Evolutionary conservation across 2,329 filamentous ascomycete species (phyloP).

Genomic region (Phyllosticta paracitricarpa): DNA sequence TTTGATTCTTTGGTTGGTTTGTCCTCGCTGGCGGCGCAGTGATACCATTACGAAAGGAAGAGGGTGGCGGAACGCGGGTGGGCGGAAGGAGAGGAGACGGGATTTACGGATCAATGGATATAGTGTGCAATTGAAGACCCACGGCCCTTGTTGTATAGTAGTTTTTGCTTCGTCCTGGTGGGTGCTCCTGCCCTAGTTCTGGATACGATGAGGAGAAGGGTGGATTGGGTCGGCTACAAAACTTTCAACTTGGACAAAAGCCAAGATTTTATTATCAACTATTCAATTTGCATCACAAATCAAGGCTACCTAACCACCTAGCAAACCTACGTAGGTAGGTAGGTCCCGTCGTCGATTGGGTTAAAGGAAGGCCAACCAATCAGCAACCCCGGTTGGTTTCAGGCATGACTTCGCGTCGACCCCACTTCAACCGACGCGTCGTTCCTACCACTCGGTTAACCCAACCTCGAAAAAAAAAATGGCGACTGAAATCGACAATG

Average conservation of each 20-base stretch:
- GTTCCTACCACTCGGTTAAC: background rate
- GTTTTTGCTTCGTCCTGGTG: background rate
- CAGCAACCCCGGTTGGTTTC: background rate
- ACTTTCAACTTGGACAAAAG: background rate
- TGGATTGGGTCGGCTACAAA: background rate
- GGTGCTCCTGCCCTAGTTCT: background rate
- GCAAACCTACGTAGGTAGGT: too few species aligned
- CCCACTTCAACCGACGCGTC: background rate
- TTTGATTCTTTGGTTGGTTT: background rate
- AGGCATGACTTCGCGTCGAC: conserved; percentile 4
- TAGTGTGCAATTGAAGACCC: background rate
- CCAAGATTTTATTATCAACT: too few species aligned
- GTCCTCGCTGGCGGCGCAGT: background rate
- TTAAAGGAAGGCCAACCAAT: too few species aligned
- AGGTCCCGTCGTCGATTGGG: too few species aligned
- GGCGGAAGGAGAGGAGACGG: background rate
- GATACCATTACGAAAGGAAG: background rate
- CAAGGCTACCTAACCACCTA: too few species aligned
- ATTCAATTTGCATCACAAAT: too few species aligned
- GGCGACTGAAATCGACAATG: conserved; percentile 2
- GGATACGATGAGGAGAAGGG: background rate
- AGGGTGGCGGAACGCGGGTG: background rate
- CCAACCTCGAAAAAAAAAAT: background rate
- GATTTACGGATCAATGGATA: background rate
- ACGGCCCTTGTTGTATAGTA: background rate